Evolutionary conservation across 768 basidiomycete genomes (phyloP).

Genomic region (Mycena amicta): DNA sequence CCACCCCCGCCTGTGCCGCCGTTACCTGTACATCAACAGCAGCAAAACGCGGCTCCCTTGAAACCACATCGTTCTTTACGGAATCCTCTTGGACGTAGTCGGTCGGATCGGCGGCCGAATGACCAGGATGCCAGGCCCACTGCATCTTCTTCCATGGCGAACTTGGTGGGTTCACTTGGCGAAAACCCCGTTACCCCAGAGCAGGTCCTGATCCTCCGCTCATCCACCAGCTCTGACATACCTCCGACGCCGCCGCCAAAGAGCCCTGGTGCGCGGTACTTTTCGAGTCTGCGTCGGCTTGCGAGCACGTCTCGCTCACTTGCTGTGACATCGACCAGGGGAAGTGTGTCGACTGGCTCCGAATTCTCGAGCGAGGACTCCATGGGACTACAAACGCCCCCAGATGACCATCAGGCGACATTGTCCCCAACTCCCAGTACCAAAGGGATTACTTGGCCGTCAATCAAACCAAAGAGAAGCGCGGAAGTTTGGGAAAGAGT

Average conservation of each 20-base stretch:
- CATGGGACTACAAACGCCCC: conserved; percentile 59
- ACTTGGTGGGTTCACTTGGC: conserved; percentile 15
- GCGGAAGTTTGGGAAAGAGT: conserved; percentile 41
- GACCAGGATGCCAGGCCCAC: not conserved
- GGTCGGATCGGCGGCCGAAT: conserved; percentile 11
- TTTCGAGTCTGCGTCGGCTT: conserved; percentile 51
- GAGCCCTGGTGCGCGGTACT: conserved; percentile 50
- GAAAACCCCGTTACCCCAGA: not conserved
- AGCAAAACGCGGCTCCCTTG: not conserved
- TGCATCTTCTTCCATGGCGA: conserved; percentile 14
- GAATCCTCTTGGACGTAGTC: conserved; percentile 23
- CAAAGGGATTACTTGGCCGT: conserved; percentile 48
- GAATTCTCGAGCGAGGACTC: conserved; percentile 74
- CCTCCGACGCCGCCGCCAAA: conserved; percentile 52
- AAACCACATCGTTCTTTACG: conserved; percentile 9
- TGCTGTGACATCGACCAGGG: conserved; percentile 48
- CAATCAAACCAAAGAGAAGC: conserved; percentile 54
- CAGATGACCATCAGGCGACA: conserved; percentile 33
- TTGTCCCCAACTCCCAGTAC: not conserved
- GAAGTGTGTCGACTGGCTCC: conserved; percentile 62
- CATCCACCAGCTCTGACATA: conserved; percentile 21
- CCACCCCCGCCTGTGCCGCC: conserved; percentile 2
- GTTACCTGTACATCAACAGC: not conserved
- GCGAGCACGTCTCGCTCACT: conserved; percentile 45
- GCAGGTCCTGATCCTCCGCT: not conserved